These are phyloP conservation scores for Neurospora sublineolata DNA, from an alignment of 495 filamentous ascomycete genomes.

Conservation along the genomic window DNA sequence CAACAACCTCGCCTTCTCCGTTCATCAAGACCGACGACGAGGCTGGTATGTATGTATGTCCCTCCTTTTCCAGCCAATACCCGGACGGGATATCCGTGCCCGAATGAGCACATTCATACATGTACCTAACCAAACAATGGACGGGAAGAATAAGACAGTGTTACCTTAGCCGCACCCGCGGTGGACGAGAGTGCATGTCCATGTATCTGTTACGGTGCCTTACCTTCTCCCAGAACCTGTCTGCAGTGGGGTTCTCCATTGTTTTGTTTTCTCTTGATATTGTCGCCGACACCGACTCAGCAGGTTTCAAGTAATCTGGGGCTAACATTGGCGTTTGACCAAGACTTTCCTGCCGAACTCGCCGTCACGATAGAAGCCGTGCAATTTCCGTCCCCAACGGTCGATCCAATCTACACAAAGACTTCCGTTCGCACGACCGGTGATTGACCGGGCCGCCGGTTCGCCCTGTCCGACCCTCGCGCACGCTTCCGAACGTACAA, in stretches of 20 bases:
- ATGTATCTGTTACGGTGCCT: not conserved
- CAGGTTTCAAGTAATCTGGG: not conserved
- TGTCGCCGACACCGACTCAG: not conserved
- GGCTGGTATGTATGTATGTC: slow-evolving; percentile 19
- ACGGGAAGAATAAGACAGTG: not conserved
- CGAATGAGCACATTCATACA: not conserved
- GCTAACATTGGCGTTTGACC: not conserved
- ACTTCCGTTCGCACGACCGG: not conserved
- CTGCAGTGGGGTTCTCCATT: not conserved
- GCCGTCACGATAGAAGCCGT: not conserved
- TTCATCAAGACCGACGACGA: slow-evolving; percentile 18
- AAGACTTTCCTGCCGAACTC: not conserved
- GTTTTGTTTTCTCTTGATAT: not conserved
- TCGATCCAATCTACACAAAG: not conserved
- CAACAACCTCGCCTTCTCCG: slow-evolving; percentile 17
- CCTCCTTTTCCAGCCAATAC: not conserved
- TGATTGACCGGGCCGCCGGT: not conserved
- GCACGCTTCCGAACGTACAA: slow-evolving; percentile 23
- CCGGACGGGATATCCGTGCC: not conserved
- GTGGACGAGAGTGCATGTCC: not conserved
- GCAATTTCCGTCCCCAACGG: not conserved
- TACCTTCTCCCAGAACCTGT: not conserved
- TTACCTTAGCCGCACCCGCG: not conserved
- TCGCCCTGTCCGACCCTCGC: slow-evolving; percentile 18
- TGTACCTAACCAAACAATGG: not conserved